phyloP scores from a whole-genome alignment of 768 basidiomycete genomes.

The Rubroboletus satanas region DNA sequence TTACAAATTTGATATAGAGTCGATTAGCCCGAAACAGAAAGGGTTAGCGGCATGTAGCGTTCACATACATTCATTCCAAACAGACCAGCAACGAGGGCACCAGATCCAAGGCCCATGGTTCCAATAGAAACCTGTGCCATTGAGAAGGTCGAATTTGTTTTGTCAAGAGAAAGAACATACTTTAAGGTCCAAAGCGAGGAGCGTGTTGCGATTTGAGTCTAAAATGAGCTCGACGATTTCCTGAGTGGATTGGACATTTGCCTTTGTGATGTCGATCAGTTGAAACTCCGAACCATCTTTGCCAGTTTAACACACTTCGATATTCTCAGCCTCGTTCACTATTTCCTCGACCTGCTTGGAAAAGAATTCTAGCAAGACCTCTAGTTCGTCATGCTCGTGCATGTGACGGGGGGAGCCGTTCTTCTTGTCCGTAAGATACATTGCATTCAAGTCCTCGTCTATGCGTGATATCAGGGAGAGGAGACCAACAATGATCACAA shows the following conservation, averaged over 20 bases:
- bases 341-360: conserved; percentile 97
- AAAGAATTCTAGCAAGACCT: conserved; percentile 90
- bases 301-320: conserved; percentile 50
- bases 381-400: conserved; percentile 89
- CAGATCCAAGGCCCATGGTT: conserved; percentile 88
- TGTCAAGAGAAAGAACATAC: conserved; percentile 34
- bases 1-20: conserved; percentile 21
- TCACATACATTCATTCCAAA: conserved; percentile 94
- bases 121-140: conserved; percentile 75
- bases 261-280: conserved; percentile 32
- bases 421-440: conserved; percentile 91
- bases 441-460: conserved; percentile 94
- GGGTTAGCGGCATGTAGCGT: conserved; percentile 3
- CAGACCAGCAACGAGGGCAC: conserved; percentile 84
- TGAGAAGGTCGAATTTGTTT: background rate
- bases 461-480: conserved; percentile 4
- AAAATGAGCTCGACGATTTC: conserved; percentile 97
- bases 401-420: conserved; percentile 53
- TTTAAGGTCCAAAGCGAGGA: conserved; percentile 89
- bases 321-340: conserved; percentile 87
- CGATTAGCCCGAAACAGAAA: conserved; percentile 24
- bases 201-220: conserved; percentile 90
- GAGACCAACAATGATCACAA: background rate
- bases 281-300: background rate
- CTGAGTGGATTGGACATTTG: conserved; percentile 94